Evolutionary conservation across 169 alveolate species (phyloP).

Genomic region (Ichthyophthirius multifiliis): DNA sequence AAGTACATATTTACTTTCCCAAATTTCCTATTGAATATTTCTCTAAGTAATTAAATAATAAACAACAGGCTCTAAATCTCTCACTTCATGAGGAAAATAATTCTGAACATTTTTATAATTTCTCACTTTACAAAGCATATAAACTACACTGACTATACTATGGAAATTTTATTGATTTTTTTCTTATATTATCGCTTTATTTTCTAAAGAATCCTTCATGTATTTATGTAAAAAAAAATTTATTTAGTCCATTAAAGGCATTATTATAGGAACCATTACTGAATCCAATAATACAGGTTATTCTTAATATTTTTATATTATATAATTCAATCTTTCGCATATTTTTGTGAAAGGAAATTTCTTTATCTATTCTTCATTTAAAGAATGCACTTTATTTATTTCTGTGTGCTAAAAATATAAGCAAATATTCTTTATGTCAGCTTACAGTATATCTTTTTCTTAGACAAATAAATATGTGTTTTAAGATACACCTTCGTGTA

Average conservation of each 20-base stretch:
- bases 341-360: slow-evolving; percentile 25
- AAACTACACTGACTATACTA: slow-evolving; percentile 32
- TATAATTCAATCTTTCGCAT: slow-evolving; percentile 19
- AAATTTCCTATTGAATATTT: slow-evolving; percentile 33
- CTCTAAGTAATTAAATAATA: slow-evolving; percentile 52
- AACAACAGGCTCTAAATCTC: slow-evolving; percentile 77
- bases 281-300: slow-evolving; percentile 52
- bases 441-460: slow-evolving; percentile 18
- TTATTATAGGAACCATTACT: slow-evolving; percentile 38
- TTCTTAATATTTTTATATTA: slow-evolving; percentile 59
- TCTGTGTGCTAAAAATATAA: slow-evolving; percentile 21
- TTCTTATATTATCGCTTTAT: not conserved
- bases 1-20: slow-evolving; percentile 75
- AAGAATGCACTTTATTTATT: slow-evolving; percentile 12
- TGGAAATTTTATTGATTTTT: slow-evolving; percentile 17
- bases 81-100: slow-evolving; percentile 82
- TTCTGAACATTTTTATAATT: slow-evolving; percentile 69
- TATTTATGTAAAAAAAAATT: slow-evolving; percentile 13
- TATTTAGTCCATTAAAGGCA: slow-evolving; percentile 39
- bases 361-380: slow-evolving; percentile 14
- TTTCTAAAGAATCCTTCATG: slow-evolving; percentile 5
- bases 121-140: slow-evolving; percentile 70
- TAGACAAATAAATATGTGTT: slow-evolving; percentile 17
- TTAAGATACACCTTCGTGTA: slow-evolving; percentile 4
- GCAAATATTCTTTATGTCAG: slow-evolving; percentile 37